Percentiles rank a stretch among this genome's conserved stretches.
These are phyloP conservation scores for Botrytis squamosa DNA, from an alignment of 2,329 filamentous ascomycete species.

Conservation along the genomic window DNA sequence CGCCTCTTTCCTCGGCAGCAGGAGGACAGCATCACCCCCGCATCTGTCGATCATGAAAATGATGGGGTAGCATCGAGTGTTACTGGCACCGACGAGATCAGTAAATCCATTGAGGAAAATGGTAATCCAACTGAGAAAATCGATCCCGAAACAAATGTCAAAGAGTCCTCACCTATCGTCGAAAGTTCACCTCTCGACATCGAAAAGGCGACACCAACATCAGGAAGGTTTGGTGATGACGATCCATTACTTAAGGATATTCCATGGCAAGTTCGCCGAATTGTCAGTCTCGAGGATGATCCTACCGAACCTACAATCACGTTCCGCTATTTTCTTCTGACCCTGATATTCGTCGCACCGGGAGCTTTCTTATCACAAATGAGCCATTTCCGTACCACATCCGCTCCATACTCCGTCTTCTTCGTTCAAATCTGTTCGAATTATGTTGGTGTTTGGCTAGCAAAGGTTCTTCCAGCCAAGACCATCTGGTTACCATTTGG, in stretches of 20 bases:
- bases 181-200: constrained; percentile 40
- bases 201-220: constrained; percentile 8
- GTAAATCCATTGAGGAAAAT: constrained; percentile 11
- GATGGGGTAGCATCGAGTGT: constrained; percentile 11
- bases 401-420: constrained; percentile 54
- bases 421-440: constrained; percentile 56
- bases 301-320: constrained; percentile 55
- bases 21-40: not conserved
- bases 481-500: constrained; percentile 45
- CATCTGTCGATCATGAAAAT: not conserved
- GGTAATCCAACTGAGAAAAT: not conserved
- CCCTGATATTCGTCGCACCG: constrained; percentile 54
- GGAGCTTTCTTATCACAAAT: constrained; percentile 58
- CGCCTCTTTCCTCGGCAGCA: constrained; percentile 8
- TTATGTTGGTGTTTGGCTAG: constrained; percentile 48
- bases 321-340: constrained; percentile 58
- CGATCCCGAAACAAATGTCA: not conserved
- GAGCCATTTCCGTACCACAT: constrained; percentile 56
- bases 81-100: constrained; percentile 10
- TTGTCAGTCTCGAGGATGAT: constrained; percentile 58
- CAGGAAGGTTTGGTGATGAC: constrained; percentile 41
- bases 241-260: constrained; percentile 53
- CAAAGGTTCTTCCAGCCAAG: constrained; percentile 46
- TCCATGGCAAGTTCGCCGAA: constrained; percentile 53
- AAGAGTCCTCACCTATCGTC: constrained; percentile 34